These are phyloP conservation scores for Nicotiana tabacum DNA, from an alignment of 257 asterid genomes.

Conservation along the genomic window DNA sequence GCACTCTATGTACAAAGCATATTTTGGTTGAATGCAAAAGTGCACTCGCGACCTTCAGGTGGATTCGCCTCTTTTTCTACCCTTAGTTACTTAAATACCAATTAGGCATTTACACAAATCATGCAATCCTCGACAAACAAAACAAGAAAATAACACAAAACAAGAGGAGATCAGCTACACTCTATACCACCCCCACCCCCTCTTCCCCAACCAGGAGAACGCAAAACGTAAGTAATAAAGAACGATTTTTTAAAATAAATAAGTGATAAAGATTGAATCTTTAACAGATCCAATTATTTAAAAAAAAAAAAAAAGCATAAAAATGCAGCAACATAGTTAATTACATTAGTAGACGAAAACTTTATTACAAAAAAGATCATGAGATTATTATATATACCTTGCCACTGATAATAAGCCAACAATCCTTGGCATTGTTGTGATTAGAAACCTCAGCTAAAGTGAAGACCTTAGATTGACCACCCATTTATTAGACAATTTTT, in stretches of 20 bases:
- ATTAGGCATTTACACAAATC: background rate
- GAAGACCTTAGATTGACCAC: background rate
- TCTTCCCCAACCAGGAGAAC: background rate
- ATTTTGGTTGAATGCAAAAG: too few species aligned
- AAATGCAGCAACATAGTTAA: background rate
- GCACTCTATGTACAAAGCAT: too few species aligned
- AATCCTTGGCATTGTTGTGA: slow-evolving; percentile 7
- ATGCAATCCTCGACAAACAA: background rate
- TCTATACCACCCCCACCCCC: background rate
- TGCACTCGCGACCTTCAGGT: too few species aligned
- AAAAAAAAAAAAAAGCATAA: background rate
- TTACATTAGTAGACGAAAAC: background rate
- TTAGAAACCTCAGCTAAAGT: slow-evolving; percentile 7
- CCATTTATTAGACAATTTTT: background rate
- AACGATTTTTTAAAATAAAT: background rate
- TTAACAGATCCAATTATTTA: background rate
- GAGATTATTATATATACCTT: background rate
- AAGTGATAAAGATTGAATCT: background rate
- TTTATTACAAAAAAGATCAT: background rate
- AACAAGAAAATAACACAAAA: slow-evolving; percentile 4
- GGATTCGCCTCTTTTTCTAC: background rate
- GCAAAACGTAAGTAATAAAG: background rate
- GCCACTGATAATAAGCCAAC: slow-evolving; percentile 11
- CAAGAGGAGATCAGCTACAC: slow-evolving; percentile 8
- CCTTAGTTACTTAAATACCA: background rate